Evolutionary conservation across 495 filamentous ascomycete species (phyloP), one percentile per base, ranked within the genome.

Genomic region (Copromyces sp.): DNA sequence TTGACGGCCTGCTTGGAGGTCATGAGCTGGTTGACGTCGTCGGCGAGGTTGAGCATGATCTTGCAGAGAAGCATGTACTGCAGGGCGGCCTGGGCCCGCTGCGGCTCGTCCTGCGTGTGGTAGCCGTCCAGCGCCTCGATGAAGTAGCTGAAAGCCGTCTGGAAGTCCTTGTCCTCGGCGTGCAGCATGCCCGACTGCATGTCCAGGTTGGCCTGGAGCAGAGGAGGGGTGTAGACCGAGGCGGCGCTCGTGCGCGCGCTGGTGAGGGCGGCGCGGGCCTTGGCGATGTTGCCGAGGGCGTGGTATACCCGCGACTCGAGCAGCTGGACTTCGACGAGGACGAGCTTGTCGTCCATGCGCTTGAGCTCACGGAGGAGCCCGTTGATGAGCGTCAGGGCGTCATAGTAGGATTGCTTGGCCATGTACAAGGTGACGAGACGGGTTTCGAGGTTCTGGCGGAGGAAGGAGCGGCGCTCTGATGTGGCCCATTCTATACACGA

Each of bases 31-130:
- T 94, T 94, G 79, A 99, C 95, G 83, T 99, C 95, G 85, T 98
- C 94, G 74, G 89, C 93, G 40, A 95, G 84, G 84, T 99, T 99
- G 74, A 98, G 86, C 95, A 99, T 98, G 84, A 99, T 96, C 86
- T 98, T 98, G 88, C 95, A 98, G 39, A 99, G 89, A 41, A 99
- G 87, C 96, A 99, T 98, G 87, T 99, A 99, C 83, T 99, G 97
- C 74, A 99, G 85, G 37, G 95, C 92, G 9, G 94, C 90, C 9
- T 94, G 95, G 6, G 95, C 95, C 81, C 93, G 91, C 73, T 88
- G 86, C 8, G 90, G 83, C 75, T 95, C 93, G 74, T 99, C 95
- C 79, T 97, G 93, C 8, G 92, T 90, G 82, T 93, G 94, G 83
- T 98, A 98, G 61, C 95, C 95, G 79, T 99, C 95, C 70, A 99